phyloP scores from a whole-genome alignment of 1,139 yeast genomes.

The Suhomyces wounanorum region DNA sequence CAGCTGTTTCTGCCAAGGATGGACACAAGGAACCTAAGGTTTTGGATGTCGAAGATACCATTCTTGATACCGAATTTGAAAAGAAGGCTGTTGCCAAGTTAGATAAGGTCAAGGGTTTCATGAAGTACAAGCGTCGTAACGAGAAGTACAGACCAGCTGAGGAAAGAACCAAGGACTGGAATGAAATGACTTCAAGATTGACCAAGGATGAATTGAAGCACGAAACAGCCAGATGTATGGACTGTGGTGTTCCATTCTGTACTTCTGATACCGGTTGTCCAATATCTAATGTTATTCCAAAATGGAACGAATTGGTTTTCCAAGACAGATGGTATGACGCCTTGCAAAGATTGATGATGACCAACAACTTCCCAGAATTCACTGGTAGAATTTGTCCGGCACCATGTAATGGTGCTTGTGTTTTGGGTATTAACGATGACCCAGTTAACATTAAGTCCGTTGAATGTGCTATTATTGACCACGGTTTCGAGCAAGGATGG shows the following conservation, averaged over 20 bases:
- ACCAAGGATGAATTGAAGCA: constrained; percentile 81
- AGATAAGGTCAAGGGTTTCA: constrained; percentile 87
- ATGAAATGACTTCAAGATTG: constrained; percentile 80
- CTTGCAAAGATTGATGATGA: constrained; percentile 86
- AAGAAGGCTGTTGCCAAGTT: constrained; percentile 64
- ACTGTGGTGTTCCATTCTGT: constrained; percentile 99
- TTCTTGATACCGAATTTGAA: constrained; percentile 66
- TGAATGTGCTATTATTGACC: constrained; percentile 94
- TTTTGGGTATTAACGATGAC: constrained; percentile 87
- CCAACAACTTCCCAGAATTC: constrained; percentile 98
- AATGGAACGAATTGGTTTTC: constrained; percentile 96
- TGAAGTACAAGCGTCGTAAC: constrained; percentile 87
- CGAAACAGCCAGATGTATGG: constrained; percentile 99
- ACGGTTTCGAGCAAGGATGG: constrained; percentile 97
- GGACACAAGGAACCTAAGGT: constrained; percentile 75
- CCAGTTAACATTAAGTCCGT: constrained; percentile 97
- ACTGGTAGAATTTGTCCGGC: constrained; percentile 99
- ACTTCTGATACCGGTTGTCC: constrained; percentile 99
- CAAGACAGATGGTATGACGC: constrained; percentile 96
- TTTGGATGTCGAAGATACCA: constrained; percentile 85
- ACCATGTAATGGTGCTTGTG: constrained; percentile 99
- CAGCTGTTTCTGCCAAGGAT: constrained; percentile 32
- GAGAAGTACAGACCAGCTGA: constrained; percentile 83
- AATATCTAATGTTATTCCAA: constrained; percentile 93
- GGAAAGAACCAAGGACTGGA: constrained; percentile 86